These are phyloP conservation scores for Pseudogymnoascus sp. DNA, from an alignment of 2,329 filamentous ascomycete genomes.

Conservation along the genomic window DNA sequence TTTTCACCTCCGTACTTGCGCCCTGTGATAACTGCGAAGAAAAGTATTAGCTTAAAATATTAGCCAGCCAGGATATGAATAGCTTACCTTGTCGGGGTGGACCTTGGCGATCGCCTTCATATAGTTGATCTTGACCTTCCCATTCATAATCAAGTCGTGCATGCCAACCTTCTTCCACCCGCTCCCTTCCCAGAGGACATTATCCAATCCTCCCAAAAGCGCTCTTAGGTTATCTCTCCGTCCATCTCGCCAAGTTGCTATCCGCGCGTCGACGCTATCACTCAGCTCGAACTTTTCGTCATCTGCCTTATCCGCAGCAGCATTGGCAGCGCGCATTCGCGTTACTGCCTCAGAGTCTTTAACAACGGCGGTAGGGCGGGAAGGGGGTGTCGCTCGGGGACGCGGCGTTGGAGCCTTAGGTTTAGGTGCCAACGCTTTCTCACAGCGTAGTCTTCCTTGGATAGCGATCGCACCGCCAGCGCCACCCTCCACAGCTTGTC, in stretches of 20 bases:
- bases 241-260: slow-evolving; percentile 78
- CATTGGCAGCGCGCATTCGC: slow-evolving; percentile 74
- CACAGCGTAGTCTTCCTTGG: slow-evolving; percentile 81
- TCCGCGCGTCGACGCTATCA: slow-evolving; percentile 75
- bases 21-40: slow-evolving; percentile 52
- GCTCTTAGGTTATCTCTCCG: slow-evolving; percentile 91
- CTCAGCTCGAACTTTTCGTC: slow-evolving; percentile 87
- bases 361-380: slow-evolving; percentile 34
- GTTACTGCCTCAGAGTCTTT: slow-evolving; percentile 69
- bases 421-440: slow-evolving; percentile 74
- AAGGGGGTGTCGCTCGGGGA: slow-evolving; percentile 40
- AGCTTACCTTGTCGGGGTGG: slow-evolving; percentile 91
- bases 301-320: slow-evolving; percentile 77
- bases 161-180: slow-evolving; percentile 97
- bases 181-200: slow-evolving; percentile 82
- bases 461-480: slow-evolving; percentile 80
- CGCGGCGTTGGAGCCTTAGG: slow-evolving; percentile 40
- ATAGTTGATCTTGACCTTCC: slow-evolving; percentile 94
- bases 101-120: slow-evolving; percentile 99
- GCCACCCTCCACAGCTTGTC: slow-evolving; percentile 72
- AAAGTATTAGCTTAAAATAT: slow-evolving; percentile 9
- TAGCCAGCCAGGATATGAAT: slow-evolving; percentile 13
- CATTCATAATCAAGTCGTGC: slow-evolving; percentile 85
- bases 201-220: slow-evolving; percentile 77
- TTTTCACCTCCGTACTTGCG: slow-evolving; percentile 57